Conservation (phyloP, 2,329 filamentous ascomycete genomes). For the Hypoxylon sp. region DNA sequence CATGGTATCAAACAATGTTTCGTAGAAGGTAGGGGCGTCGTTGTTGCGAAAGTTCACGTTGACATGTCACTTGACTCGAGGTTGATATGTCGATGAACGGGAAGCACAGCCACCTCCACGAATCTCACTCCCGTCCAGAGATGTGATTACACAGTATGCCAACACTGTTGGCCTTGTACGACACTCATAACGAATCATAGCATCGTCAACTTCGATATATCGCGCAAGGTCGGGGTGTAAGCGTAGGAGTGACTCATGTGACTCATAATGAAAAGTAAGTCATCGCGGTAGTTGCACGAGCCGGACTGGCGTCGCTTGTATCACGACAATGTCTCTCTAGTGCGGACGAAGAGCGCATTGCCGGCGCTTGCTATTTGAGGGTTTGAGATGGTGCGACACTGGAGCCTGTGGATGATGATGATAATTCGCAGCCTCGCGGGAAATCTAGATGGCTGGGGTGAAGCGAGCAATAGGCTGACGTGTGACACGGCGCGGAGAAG, state of each 20-base stretch:
- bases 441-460: slow-evolving; percentile 30
- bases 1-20: slow-evolving; percentile 1
- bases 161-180: slow-evolving; percentile 39
- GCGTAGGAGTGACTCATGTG: slow-evolving; percentile 34
- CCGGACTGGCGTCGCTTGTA: slow-evolving; percentile 17
- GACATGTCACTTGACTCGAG: slow-evolving; percentile 43
- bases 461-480: slow-evolving; percentile 40
- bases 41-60: slow-evolving; percentile 10
- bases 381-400: slow-evolving; percentile 26
- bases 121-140: slow-evolving; percentile 18
- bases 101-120: slow-evolving; percentile 46
- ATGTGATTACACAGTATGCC: slow-evolving; percentile 36
- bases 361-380: slow-evolving; percentile 1
- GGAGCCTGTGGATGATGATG: slow-evolving; percentile 8
- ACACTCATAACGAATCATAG: slow-evolving; percentile 13
- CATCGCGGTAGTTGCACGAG: slow-evolving; percentile 21
- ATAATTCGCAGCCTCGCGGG: slow-evolving; percentile 31
- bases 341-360: slow-evolving; percentile 7
- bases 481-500: slow-evolving; percentile 34
- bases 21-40: not conserved
- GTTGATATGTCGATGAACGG: slow-evolving; percentile 16
- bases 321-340: slow-evolving; percentile 14
- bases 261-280: slow-evolving; percentile 28
- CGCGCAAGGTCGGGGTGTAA: slow-evolving; percentile 23
- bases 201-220: slow-evolving; percentile 13